Percentiles rank a stretch among this genome's conserved stretches.
Evolutionary conservation across 1,284 basidiomycete species (phyloP).

Genomic region (Ustilago curta): DNA sequence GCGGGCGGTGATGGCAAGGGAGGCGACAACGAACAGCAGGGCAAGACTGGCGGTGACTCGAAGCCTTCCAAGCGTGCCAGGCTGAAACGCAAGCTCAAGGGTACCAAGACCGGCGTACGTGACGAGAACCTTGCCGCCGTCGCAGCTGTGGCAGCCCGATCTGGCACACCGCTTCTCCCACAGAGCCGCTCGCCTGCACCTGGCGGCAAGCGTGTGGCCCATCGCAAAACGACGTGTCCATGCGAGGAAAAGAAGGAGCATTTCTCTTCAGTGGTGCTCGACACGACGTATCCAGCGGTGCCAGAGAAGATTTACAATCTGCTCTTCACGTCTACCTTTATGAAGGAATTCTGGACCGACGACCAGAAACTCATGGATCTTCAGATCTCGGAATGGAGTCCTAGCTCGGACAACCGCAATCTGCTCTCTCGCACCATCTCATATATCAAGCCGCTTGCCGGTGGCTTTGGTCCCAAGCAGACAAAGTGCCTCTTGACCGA

Average conservation of each 20-base stretch:
- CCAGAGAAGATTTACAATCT: constrained; percentile 96
- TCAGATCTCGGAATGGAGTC: constrained; percentile 62
- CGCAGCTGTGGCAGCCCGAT: constrained; percentile 40
- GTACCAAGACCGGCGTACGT: constrained; percentile 46
- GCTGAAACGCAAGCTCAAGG: constrained; percentile 58
- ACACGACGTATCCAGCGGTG: constrained; percentile 83
- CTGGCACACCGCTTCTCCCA: constrained; percentile 42
- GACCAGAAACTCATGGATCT: constrained; percentile 82
- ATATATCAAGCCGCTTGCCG: constrained; percentile 93
- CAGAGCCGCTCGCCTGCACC: constrained; percentile 40
- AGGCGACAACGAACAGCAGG: constrained; percentile 18
- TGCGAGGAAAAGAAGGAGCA: constrained; percentile 82
- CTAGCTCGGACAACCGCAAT: constrained; percentile 74
- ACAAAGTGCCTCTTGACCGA: constrained; percentile 94
- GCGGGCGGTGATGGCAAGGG: constrained; percentile 29
- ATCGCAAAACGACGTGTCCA: constrained; percentile 77
- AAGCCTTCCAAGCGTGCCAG: constrained; percentile 57
- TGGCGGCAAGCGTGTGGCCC: constrained; percentile 57
- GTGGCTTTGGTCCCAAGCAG: constrained; percentile 88
- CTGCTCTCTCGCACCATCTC: constrained; percentile 86
- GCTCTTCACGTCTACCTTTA: constrained; percentile 95
- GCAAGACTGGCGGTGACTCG: constrained; percentile 26
- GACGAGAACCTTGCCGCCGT: constrained; percentile 48
- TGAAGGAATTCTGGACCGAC: constrained; percentile 89
- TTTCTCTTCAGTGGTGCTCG: constrained; percentile 80